Base-by-base conservation (phyloP, 306 rosid genomes). In the Fagus sylvatica region DNA sequence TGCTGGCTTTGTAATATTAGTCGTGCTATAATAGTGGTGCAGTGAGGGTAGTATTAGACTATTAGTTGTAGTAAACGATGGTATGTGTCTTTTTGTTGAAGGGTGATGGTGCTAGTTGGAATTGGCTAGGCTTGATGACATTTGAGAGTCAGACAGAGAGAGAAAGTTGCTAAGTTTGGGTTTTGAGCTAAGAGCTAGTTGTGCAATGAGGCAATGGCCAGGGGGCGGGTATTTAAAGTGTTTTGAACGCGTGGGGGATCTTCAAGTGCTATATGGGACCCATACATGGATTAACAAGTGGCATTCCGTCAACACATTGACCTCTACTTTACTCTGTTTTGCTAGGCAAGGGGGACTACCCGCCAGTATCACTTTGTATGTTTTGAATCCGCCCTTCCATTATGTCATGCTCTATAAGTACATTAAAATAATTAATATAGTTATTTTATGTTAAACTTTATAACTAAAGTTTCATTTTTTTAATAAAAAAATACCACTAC, bases 201-300 rank as follows among this genome's bases (percentile, higher is more conserved):
- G 40, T 12, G 71, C 15, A 17, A 39, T 66, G 51, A 65, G 12
- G 40, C 12, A 37, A 37, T 6, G 46, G 30, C 5, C 17, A 16
- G 49, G 19, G 3, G 71, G 28, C 49, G 12, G 46, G 6, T 66
- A 66, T 66, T 66, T 66, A 64, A 37, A 16, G 48, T 5, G 15
- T 28, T 0, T 2, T 41, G 56, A 62, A 7, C 19, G 37, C 19
- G 37, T 55, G 73, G 7, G 51, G 22, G 51, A 34, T 33, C 36
- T 41, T 17, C 60, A 10, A 76, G 82, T 80, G 87, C 79, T 7
- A 22, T 2, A 2, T 53, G 76, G 84, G 79, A 33, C 76, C 82
- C 81, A 76, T 76, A 49, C 43, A 42, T 53, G 71, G 43, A 73
- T 17, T 49, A 36, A 12, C 80, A 74, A 56, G 76, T 72, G 57